phyloP scores from a whole-genome alignment of 2,329 filamentous ascomycete genomes.

The Botryotinia calthae region DNA sequence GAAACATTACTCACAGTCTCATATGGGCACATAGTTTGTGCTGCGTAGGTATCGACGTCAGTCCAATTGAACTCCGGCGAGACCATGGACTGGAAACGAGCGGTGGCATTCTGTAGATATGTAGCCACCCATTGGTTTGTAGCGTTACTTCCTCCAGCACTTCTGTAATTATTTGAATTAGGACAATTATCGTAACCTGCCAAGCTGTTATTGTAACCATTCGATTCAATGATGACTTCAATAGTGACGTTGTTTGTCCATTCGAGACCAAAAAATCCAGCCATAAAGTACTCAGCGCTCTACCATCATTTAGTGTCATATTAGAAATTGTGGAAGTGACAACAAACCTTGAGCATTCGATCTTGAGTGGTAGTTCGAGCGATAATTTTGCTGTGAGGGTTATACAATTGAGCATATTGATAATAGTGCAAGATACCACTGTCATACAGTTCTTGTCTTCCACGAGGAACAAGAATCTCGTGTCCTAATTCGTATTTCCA shows the following conservation, averaged over 20 bases:
- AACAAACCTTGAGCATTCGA: constrained; percentile 66
- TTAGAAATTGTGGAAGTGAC: background rate
- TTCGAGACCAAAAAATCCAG: constrained; percentile 74
- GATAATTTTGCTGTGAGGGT: constrained; percentile 69
- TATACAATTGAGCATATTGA: constrained; percentile 55
- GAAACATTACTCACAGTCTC: constrained; percentile 52
- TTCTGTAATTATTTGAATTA: constrained; percentile 51
- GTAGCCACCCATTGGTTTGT: constrained; percentile 57
- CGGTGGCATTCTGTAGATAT: constrained; percentile 64
- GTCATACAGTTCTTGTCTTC: constrained; percentile 70
- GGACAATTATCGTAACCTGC: constrained; percentile 66
- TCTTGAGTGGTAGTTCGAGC: constrained; percentile 73
- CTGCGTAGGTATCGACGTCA: constrained; percentile 60
- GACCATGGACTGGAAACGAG: constrained; percentile 56
- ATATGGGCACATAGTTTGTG: constrained; percentile 72
- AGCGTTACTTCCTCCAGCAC: constrained; percentile 52
- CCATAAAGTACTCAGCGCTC: constrained; percentile 70
- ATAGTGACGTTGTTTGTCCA: constrained; percentile 71
- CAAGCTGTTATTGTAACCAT: constrained; percentile 66
- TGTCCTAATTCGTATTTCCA: constrained; percentile 69
- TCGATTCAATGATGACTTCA: constrained; percentile 66
- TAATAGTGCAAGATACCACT: constrained; percentile 70
- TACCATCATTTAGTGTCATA: constrained; percentile 22
- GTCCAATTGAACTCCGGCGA: constrained; percentile 60
- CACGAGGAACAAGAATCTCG: constrained; percentile 70